Evolutionary conservation across 1,284 basidiomycete genomes (phyloP).

Genomic region (Fomes fomentarius): DNA sequence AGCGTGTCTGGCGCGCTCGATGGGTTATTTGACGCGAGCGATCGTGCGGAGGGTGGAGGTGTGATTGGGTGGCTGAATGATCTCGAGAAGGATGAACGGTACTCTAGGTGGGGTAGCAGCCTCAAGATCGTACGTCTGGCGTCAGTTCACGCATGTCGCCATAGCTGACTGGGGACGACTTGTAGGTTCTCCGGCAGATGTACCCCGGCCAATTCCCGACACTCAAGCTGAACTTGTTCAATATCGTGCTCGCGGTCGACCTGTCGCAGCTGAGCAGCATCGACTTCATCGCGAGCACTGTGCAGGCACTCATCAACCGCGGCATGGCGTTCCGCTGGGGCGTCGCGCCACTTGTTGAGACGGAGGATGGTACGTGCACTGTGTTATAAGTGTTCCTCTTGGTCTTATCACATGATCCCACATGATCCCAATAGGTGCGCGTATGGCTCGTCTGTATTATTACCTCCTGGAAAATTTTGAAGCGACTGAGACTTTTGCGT

Average conservation of each 20-base stretch:
- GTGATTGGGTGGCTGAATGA: conserved; percentile 90
- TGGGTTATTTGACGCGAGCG: conserved; percentile 86
- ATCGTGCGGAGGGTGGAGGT: conserved; percentile 77
- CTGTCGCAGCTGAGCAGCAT: conserved; percentile 65
- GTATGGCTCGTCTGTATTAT: conserved; percentile 76
- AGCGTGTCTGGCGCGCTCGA: conserved; percentile 60
- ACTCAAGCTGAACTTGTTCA: conserved; percentile 77
- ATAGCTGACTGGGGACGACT: background rate
- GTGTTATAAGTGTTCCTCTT: background rate
- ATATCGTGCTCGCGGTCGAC: conserved; percentile 80
- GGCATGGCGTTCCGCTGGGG: conserved; percentile 83
- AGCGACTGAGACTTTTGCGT: conserved; percentile 59
- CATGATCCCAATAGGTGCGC: conserved; percentile 46
- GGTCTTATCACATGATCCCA: no score
- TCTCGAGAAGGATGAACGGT: conserved; percentile 82
- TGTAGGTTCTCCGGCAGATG: conserved; percentile 68
- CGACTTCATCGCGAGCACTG: conserved; percentile 62
- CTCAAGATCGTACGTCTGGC: conserved; percentile 47
- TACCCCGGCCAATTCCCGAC: conserved; percentile 81
- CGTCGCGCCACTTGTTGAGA: conserved; percentile 73
- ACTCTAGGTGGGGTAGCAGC: conserved; percentile 52
- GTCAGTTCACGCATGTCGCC: background rate
- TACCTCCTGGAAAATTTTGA: conserved; percentile 71
- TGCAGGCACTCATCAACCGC: conserved; percentile 72
- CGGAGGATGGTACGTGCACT: conserved; percentile 51